Percentiles rank a stretch among this genome's conserved stretches.
Conservation (phyloP, 83 land plant genomes). For the Thuja plicata region DNA sequence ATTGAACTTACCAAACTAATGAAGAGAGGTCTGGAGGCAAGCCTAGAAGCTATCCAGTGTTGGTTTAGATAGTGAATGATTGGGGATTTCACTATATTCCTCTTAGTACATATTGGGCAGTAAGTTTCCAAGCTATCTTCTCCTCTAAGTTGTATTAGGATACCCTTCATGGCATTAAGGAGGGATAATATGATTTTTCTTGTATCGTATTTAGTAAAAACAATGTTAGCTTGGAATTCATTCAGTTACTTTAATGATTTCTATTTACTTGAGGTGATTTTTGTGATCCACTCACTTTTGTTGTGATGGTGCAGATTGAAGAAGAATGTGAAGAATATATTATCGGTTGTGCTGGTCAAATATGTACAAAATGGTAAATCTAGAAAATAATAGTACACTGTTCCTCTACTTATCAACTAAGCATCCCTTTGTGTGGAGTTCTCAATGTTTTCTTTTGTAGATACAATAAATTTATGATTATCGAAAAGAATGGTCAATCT, state of each 20-base stretch:
- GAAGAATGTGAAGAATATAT: neutral
- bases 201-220: neutral
- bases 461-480: neutral
- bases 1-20: too few relatives aligned
- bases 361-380: neutral
- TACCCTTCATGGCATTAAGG: too few relatives aligned
- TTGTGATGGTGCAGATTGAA: slow-evolving; percentile 3
- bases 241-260: neutral
- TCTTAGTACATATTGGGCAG: too few relatives aligned
- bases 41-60: too few relatives aligned
- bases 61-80: too few relatives aligned
- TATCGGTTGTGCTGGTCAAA: slow-evolving; percentile 7
- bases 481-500: neutral
- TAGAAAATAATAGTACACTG: neutral
- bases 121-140: too few relatives aligned
- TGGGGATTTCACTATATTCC: too few relatives aligned
- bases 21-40: too few relatives aligned
- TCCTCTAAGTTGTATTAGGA: too few relatives aligned
- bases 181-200: too few relatives aligned
- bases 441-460: neutral
- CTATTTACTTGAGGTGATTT: neutral
- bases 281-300: neutral
- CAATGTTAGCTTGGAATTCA: neutral
- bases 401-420: neutral
- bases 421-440: neutral